Conservation (phyloP, 345 rosid genomes). For the Schrenkiella parvula region DNA sequence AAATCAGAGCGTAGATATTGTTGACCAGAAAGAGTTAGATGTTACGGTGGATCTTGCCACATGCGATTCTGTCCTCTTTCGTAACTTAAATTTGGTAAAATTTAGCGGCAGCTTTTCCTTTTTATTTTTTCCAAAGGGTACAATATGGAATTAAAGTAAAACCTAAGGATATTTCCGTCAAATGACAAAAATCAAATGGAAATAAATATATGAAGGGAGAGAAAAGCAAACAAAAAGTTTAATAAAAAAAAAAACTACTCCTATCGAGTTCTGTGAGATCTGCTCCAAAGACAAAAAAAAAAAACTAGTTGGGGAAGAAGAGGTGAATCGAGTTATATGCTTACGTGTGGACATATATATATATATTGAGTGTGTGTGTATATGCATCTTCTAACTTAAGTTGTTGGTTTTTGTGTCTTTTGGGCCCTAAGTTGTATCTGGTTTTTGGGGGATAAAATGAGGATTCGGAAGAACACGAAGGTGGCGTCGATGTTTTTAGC, state of each 20-base stretch:
- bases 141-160: slow-evolving; percentile 10
- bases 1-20: background rate
- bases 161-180: slow-evolving; percentile 37
- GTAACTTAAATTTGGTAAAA: slow-evolving; percentile 23
- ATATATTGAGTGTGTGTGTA: background rate
- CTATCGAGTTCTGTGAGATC: slow-evolving; percentile 76
- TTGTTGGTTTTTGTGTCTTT: background rate
- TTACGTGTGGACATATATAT: slow-evolving; percentile 18
- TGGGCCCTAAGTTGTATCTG: background rate
- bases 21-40: background rate
- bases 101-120: slow-evolving; percentile 46
- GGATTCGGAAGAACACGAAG: slow-evolving; percentile 90
- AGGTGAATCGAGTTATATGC: slow-evolving; percentile 11
- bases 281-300: slow-evolving; percentile 30
- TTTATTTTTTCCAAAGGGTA: background rate
- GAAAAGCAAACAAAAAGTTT: slow-evolving; percentile 46
- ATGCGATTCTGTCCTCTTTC: background rate
- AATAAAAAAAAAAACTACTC: slow-evolving; percentile 46
- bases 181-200: slow-evolving; percentile 27
- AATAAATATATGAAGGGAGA: slow-evolving; percentile 55
- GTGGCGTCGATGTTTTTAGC: slow-evolving; percentile 45
- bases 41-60: background rate
- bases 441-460: slow-evolving; percentile 44
- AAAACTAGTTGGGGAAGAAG: background rate
- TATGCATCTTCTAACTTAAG: background rate